Evolutionary conservation across 2,329 filamentous ascomycete species (phyloP).

Genomic region (Nemania serpens): DNA sequence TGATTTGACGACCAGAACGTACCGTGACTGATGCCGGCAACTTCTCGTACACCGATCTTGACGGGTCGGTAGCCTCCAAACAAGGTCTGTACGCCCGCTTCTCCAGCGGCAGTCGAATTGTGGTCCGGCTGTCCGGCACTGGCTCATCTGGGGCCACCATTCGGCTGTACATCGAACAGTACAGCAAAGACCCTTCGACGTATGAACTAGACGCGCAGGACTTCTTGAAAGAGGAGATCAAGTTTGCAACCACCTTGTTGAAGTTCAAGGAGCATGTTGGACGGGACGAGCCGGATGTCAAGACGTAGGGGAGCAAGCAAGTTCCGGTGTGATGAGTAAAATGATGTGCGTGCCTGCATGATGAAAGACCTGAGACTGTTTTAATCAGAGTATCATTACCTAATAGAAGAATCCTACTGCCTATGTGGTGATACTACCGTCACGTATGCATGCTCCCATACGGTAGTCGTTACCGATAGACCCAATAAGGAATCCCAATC

Average conservation of each 20-base stretch:
- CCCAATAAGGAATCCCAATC: too few relatives aligned
- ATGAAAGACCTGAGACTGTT: neutral
- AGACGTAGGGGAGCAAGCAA: slow-evolving; percentile 67
- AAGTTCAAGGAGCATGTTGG: slow-evolving; percentile 94
- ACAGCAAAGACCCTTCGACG: slow-evolving; percentile 78
- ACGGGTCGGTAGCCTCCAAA: slow-evolving; percentile 92
- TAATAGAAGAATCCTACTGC: slow-evolving; percentile 14
- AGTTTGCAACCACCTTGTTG: slow-evolving; percentile 80
- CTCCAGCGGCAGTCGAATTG: slow-evolving; percentile 90
- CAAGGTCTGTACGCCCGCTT: slow-evolving; percentile 96
- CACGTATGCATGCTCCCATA: neutral
- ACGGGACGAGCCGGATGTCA: slow-evolving; percentile 92
- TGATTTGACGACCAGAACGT: slow-evolving; percentile 53
- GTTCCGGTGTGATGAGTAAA: neutral
- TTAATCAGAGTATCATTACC: slow-evolving; percentile 5
- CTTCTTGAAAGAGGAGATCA: slow-evolving; percentile 88
- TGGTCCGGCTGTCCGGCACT: slow-evolving; percentile 92
- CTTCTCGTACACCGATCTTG: slow-evolving; percentile 98
- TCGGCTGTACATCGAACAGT: slow-evolving; percentile 95
- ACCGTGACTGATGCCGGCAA: slow-evolving; percentile 90
- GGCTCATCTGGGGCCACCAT: slow-evolving; percentile 96
- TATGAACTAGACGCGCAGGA: slow-evolving; percentile 87
- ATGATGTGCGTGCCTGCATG: slow-evolving; percentile 19
- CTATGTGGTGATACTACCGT: neutral
- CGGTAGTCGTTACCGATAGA: too few relatives aligned